Conservation (phyloP, 1,284 basidiomycete genomes). For the Ustilago lituana region DNA sequence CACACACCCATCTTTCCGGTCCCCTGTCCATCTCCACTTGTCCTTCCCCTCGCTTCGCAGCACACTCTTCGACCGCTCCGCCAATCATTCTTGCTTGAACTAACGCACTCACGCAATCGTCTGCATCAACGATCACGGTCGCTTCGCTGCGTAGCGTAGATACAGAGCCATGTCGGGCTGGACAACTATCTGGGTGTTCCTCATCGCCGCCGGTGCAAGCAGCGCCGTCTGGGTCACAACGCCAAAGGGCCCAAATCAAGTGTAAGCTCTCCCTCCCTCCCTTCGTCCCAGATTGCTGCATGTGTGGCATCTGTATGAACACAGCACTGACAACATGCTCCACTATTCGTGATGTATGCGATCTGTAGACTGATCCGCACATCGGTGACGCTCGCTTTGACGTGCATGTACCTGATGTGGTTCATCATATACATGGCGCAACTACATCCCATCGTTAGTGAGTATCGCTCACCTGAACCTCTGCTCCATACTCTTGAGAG, state of each 20-base stretch:
- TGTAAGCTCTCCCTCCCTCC: constrained; percentile 48
- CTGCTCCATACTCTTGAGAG: background rate
- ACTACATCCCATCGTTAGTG: constrained; percentile 66
- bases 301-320: background rate
- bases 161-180: constrained; percentile 62
- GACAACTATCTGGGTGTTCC: constrained; percentile 62
- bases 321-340: background rate
- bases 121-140: too few relatives aligned
- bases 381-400: constrained; percentile 55
- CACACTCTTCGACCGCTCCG: too few relatives aligned
- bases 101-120: too few relatives aligned
- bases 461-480: too few relatives aligned
- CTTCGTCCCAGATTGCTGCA: background rate
- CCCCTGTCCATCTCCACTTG: background rate
- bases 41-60: background rate
- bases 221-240: constrained; percentile 55
- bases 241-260: constrained; percentile 66
- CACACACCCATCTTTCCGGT: background rate
- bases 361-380: constrained; percentile 59
- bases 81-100: too few relatives aligned
- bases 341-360: too few relatives aligned
- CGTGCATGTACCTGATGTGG: constrained; percentile 68
- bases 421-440: constrained; percentile 67
- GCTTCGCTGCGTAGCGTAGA: background rate
- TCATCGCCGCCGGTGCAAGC: constrained; percentile 51